phyloP scores from a whole-genome alignment of 176 grass and related monocot species.

The Triticum turgidum region DNA sequence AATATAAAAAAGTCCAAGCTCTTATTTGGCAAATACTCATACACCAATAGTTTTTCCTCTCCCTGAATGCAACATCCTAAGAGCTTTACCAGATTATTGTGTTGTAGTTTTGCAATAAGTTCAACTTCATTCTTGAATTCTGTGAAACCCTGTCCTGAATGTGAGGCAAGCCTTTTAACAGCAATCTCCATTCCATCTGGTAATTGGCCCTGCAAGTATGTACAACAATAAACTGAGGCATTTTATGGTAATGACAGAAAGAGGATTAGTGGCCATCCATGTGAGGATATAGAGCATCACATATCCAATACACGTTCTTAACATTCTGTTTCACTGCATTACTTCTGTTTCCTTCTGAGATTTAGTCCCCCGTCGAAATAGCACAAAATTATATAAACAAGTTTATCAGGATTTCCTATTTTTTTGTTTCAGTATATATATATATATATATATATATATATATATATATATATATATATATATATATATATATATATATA shows the following conservation, averaged over 20 bases:
- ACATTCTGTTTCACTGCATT: neutral
- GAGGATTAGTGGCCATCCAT: neutral
- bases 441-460: neutral
- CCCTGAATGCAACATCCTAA: slow-evolving; percentile 22
- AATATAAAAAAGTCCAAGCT: slow-evolving; percentile 39
- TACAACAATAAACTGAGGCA: neutral
- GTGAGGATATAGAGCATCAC: neutral
- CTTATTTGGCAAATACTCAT: slow-evolving; percentile 29
- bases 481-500: neutral
- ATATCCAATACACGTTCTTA: neutral
- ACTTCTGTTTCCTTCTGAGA: neutral
- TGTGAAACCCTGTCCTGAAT: slow-evolving; percentile 14
- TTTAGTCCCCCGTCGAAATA: neutral
- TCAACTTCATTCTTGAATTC: slow-evolving; percentile 39
- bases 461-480: neutral
- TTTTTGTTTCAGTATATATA: neutral
- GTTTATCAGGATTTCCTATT: neutral
- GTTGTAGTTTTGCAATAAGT: slow-evolving; percentile 34
- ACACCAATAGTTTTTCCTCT: slow-evolving; percentile 24
- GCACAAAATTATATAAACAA: neutral
- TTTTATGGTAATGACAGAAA: neutral
- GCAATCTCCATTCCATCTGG: slow-evolving; percentile 14
- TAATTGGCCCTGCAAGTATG: slow-evolving; percentile 20
- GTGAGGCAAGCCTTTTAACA: slow-evolving; percentile 27
- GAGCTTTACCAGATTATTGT: slow-evolving; percentile 16